Percentiles rank a stretch among this genome's conserved stretches.
Evolutionary conservation across 169 alveolate species (phyloP).

Genomic region (Sarcocystis neurona): DNA sequence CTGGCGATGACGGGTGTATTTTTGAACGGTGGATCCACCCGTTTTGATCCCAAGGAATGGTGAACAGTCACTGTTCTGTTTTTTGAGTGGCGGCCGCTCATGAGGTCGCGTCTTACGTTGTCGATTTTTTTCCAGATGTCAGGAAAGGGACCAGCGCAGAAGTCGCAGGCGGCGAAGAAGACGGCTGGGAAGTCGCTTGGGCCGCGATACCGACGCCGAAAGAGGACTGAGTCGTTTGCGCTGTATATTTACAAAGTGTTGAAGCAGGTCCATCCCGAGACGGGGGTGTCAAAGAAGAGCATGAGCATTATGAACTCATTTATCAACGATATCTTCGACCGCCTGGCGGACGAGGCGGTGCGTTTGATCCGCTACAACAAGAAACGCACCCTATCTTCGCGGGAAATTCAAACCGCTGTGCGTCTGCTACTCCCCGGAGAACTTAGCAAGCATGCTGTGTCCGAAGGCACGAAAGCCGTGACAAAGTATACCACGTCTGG

Average conservation of each 20-base stretch:
- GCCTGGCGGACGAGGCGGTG: conserved; percentile 95
- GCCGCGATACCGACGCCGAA: conserved; percentile 57
- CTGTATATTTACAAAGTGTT: conserved; percentile 90
- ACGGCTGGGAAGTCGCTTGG: conserved; percentile 66
- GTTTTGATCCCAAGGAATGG: too few relatives aligned
- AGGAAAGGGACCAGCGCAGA: conserved; percentile 69
- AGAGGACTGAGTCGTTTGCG: conserved; percentile 73
- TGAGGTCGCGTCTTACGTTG: too few relatives aligned
- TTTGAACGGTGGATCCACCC: too few relatives aligned
- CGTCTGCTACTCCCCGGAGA: conserved; percentile 99
- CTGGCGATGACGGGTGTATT: too few relatives aligned
- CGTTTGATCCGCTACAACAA: conserved; percentile 93
- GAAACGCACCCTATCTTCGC: conserved; percentile 96
- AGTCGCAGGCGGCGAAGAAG: conserved; percentile 69
- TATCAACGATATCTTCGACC: conserved; percentile 95
- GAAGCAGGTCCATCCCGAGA: conserved; percentile 97
- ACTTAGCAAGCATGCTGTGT: conserved; percentile 99
- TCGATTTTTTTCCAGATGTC: conserved; percentile 59
- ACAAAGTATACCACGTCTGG: conserved; percentile 91
- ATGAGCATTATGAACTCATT: conserved; percentile 96
- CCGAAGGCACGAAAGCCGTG: conserved; percentile 99
- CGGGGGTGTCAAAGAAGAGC: conserved; percentile 95
- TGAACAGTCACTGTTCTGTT: too few relatives aligned
- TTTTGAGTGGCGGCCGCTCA: too few relatives aligned
- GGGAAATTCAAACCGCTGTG: conserved; percentile 99